Conservation (phyloP, 106 monocot genomes). For the Amphibolis antarctica region DNA sequence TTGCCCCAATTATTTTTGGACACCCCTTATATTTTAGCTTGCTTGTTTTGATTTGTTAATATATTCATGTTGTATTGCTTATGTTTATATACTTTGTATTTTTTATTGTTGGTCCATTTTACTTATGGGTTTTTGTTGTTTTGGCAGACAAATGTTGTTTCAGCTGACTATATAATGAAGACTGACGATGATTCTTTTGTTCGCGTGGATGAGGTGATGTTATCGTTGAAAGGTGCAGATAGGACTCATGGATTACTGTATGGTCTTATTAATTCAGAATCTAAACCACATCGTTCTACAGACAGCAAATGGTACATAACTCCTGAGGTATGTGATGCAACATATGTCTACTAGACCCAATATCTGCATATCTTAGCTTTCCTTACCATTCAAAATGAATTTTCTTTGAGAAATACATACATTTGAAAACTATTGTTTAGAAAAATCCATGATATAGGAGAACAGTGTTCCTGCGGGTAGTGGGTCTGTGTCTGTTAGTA, state of each 20-base stretch:
- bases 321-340: conserved; percentile 18
- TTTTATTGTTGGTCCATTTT: neutral
- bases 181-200: conserved; percentile 29
- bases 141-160: conserved; percentile 38
- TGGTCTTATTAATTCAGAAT: conserved; percentile 11
- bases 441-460: neutral
- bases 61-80: neutral
- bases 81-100: neutral
- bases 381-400: neutral
- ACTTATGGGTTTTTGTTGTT: neutral
- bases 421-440: conserved; percentile 2
- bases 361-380: no score
- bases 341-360: no score
- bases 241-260: conserved; percentile 9
- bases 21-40: neutral
- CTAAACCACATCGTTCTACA: conserved; percentile 3
- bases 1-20: neutral
- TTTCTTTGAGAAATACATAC: neutral
- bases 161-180: conserved; percentile 31
- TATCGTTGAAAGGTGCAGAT: conserved; percentile 6
- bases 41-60: neutral
- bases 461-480: neutral
- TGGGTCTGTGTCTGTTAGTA: neutral
- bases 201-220: conserved; percentile 21
- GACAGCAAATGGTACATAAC: conserved; percentile 30